Evolutionary conservation across 768 basidiomycete genomes (phyloP).

Genomic region (Rhizopogon vulgaris): DNA sequence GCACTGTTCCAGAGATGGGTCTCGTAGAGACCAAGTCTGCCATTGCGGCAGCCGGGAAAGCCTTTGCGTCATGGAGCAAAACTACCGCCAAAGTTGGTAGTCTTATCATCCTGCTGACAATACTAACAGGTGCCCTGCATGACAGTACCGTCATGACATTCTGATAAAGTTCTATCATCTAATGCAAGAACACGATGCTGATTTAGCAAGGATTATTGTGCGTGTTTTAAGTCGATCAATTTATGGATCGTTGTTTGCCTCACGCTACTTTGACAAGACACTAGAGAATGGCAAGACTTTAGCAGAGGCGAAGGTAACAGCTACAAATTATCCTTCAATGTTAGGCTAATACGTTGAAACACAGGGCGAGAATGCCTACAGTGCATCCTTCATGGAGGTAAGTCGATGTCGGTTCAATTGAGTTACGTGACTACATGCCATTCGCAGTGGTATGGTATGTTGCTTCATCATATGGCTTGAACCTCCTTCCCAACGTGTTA

Average conservation of each 20-base stretch:
- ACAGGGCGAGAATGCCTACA: constrained; percentile 80
- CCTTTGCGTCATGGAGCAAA: constrained; percentile 81
- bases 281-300: constrained; percentile 95
- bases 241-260: constrained; percentile 3
- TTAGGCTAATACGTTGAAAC: not conserved
- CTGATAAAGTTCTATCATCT: constrained; percentile 72
- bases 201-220: constrained; percentile 82
- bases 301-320: constrained; percentile 65
- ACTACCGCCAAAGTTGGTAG: constrained; percentile 75
- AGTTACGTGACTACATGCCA: constrained; percentile 3
- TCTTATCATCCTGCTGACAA: not conserved
- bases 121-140: not conserved
- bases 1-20: constrained; percentile 87
- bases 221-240: constrained; percentile 19
- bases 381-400: constrained; percentile 80
- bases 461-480: not conserved
- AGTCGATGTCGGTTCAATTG: constrained; percentile 15
- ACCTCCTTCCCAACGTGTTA: not conserved
- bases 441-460: constrained; percentile 73
- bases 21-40: constrained; percentile 78
- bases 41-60: constrained; percentile 72
- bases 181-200: constrained; percentile 81
- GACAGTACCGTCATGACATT: constrained; percentile 75
- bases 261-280: constrained; percentile 43
- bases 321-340: not conserved